These are phyloP conservation scores for Clathrospora elynae DNA, from an alignment of 2,329 filamentous ascomycete genomes.

Conservation along the genomic window DNA sequence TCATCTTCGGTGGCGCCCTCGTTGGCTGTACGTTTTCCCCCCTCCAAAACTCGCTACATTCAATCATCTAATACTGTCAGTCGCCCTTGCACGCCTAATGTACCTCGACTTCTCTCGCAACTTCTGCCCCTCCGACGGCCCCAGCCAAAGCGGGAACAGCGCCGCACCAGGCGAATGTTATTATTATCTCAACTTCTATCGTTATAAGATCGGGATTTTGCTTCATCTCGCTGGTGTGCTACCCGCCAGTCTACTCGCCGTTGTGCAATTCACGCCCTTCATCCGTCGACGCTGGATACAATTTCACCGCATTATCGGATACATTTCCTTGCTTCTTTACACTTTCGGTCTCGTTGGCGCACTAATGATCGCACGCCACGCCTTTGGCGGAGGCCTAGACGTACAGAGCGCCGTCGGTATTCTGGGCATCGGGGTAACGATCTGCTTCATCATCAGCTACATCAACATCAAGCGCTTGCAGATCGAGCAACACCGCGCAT, in stretches of 20 bases:
- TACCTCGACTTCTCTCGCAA: constrained; percentile 55
- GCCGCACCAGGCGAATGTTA: constrained; percentile 54
- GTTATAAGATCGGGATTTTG: constrained; percentile 48
- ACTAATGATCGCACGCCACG: constrained; percentile 58
- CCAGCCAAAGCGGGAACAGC: constrained; percentile 16
- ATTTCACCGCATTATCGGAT: constrained; percentile 66
- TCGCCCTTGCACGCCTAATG: constrained; percentile 55
- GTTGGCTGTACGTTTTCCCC: constrained; percentile 17
- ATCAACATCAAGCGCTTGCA: constrained; percentile 65
- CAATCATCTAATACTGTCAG: constrained; percentile 13
- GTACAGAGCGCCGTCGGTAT: constrained; percentile 55
- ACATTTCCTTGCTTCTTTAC: constrained; percentile 58
- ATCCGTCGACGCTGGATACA: constrained; percentile 56
- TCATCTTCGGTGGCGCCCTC: constrained; percentile 28
- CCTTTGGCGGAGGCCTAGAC: constrained; percentile 61
- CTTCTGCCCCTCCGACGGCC: constrained; percentile 22
- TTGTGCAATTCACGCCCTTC: constrained; percentile 52
- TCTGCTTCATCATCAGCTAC: constrained; percentile 55
- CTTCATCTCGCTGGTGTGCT: constrained; percentile 52
- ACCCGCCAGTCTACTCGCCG: constrained; percentile 48
- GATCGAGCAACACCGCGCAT: constrained; percentile 51
- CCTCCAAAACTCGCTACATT: not conserved
- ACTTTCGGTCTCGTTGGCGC: constrained; percentile 55
- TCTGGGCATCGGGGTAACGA: constrained; percentile 54
- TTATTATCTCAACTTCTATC: constrained; percentile 45